Conservation (phyloP, 148 eudicot genomes). For the Silene latifolia region DNA sequence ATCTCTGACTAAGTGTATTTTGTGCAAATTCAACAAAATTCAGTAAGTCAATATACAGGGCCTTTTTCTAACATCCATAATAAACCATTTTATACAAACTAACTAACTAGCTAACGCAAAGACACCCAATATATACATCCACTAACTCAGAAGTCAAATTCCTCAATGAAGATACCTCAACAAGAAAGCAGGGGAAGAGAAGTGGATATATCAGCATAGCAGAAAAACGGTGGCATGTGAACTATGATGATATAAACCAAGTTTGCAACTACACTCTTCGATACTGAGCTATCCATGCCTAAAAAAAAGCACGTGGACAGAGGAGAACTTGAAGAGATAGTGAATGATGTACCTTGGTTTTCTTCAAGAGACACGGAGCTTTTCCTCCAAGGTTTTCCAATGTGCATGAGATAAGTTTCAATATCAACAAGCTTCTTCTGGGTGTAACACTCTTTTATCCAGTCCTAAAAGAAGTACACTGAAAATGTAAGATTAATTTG, state of each 20-base stretch:
- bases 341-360: conserved; percentile 43
- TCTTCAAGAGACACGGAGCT: conserved; percentile 32
- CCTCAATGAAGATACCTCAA: neutral
- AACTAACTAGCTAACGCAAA: neutral
- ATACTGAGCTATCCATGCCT: neutral
- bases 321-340: neutral
- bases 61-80: neutral
- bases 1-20: neutral
- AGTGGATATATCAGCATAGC: neutral
- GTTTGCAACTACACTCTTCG: neutral
- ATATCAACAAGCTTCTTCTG: conserved; percentile 87
- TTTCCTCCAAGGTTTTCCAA: conserved; percentile 90
- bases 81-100: neutral
- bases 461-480: conserved; percentile 47
- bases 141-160: neutral
- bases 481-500: conserved; percentile 21
- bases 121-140: neutral
- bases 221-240: neutral
- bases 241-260: neutral
- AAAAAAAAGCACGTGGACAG: neutral
- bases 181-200: neutral
- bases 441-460: conserved; percentile 74
- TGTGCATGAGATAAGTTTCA: conserved; percentile 75
- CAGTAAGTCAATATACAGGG: no score
- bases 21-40: neutral